phyloP scores from a whole-genome alignment of 2,329 filamentous ascomycete genomes.

The Aspergillus sp. region DNA sequence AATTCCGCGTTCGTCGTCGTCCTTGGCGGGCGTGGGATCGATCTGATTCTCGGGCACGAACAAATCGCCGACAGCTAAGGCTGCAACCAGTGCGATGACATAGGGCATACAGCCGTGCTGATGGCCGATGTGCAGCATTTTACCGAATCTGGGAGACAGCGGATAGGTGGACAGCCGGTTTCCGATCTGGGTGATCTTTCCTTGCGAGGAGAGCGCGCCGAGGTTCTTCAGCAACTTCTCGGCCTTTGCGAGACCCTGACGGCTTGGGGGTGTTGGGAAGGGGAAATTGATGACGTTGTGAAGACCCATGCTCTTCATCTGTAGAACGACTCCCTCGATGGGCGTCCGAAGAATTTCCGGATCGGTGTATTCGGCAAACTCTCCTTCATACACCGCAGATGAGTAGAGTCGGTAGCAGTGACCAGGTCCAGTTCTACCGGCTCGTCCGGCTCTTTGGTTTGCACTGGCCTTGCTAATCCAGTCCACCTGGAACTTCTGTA shows the following conservation, averaged over 20 bases:
- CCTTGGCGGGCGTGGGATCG: constrained; percentile 57
- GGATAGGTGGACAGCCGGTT: constrained; percentile 85
- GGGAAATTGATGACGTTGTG: constrained; percentile 91
- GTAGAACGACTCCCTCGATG: constrained; percentile 87
- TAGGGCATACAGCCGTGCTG: constrained; percentile 79
- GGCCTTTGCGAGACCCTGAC: constrained; percentile 72
- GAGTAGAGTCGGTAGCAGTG: constrained; percentile 96
- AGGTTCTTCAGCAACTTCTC: constrained; percentile 85
- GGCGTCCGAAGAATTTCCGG: constrained; percentile 90
- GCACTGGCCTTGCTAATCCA: constrained; percentile 99
- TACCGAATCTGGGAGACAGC: constrained; percentile 82
- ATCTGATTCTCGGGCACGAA: constrained; percentile 81
- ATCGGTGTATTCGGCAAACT: constrained; percentile 80
- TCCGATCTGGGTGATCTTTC: constrained; percentile 76
- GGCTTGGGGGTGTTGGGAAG: constrained; percentile 86
- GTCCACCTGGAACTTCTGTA: constrained; percentile 91
- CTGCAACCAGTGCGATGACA: constrained; percentile 83
- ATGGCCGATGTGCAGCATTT: constrained; percentile 87
- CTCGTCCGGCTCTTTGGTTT: constrained; percentile 86
- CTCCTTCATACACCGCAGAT: constrained; percentile 84
- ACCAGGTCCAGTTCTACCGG: constrained; percentile 89
- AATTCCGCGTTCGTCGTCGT: constrained; percentile 41
- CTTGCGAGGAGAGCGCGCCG: constrained; percentile 70
- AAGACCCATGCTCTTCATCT: constrained; percentile 92
- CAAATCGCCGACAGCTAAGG: constrained; percentile 81